Base-by-base conservation (phyloP, 257 asterid genomes). In the Fraxinus americana region DNA sequence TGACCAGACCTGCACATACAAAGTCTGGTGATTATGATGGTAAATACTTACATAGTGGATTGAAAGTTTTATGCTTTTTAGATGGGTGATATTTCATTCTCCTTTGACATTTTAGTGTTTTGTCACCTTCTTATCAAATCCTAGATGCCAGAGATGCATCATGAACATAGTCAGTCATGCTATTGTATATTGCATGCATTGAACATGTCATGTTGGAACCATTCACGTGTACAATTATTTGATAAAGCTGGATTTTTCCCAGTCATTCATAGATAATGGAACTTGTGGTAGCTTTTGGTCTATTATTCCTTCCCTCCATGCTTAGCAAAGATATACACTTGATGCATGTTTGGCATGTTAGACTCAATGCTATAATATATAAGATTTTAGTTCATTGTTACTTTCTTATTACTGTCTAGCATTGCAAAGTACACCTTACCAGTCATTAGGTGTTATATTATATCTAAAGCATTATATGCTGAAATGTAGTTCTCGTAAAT, bases 381-480 rank as follows among this genome's bases (percentile, higher is more conserved):
- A 57, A 57, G 66, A 57, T 21, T 48, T 16, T 48, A 48, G n/a
- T 48, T 48, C 59, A 16, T 48, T 48, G n/a, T 14, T 48, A 13
- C n/a, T 16, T 48, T 13, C 59, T 48, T 45, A 45, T 13, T 45
- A 45, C 5, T 48, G 21, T 48, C n/a, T 48, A 48, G 21, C 4
- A 0, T 48, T 48, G 59, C 16, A 48, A 0, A 14, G 21, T 48
- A 48, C 59, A 48, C 21, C 7, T 48, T 48, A 48, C 59, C n/a
- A 4, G 7, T 16, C 59, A 48, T 48, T 48, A 48, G 21, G 7
- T 48, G 59, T 48, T 48, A 48, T 48, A 16, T 48, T 48, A 14
- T 14, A 48, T 48, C 23, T n/a, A 39, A 36, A 54, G 78, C 81
- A 54, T 80, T 16, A 71, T 70, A 52, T 74, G 72, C 29, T 57